Conservation (phyloP, 2,329 filamentous ascomycete genomes). For the Calonectria pteridis region DNA sequence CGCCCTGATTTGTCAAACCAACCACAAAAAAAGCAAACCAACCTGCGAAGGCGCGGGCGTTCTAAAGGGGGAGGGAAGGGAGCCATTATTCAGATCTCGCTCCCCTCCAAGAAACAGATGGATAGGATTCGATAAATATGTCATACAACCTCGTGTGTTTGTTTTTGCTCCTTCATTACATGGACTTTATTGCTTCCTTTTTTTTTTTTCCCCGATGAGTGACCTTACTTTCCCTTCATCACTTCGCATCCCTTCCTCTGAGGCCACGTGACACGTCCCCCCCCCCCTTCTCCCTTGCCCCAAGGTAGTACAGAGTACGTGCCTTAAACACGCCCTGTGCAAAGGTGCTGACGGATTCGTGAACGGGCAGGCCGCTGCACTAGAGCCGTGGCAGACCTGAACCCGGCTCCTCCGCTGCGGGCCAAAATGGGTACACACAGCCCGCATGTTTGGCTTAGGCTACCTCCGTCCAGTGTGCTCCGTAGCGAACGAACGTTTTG, state of each 20-base stretch:
- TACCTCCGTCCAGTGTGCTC: not conserved
- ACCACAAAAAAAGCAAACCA: constrained; percentile 6
- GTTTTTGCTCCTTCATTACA: not conserved
- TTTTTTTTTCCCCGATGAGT: not conserved
- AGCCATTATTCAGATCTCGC: not conserved
- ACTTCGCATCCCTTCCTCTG: not conserved
- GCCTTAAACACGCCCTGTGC: not conserved
- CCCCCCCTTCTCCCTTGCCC: not conserved
- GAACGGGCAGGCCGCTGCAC: constrained; percentile 9
- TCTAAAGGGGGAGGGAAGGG: constrained; percentile 1
- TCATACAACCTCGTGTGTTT: not conserved
- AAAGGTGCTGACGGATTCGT: not conserved
- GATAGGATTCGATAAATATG: not conserved
- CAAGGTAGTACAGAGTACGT: not conserved
- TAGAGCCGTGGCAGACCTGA: constrained; percentile 11
- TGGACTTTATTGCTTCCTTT: not conserved
- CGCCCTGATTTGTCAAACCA: constrained; percentile 4
- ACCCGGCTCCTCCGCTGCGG: constrained; percentile 1
- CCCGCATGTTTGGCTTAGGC: not conserved
- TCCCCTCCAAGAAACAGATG: not conserved
- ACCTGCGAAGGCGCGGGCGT: not conserved
- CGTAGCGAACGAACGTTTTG: not conserved
- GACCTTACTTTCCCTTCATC: not conserved
- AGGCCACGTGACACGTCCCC: constrained; percentile 19
- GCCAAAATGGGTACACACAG: not conserved